A percentile compares a stretch with the other conserved stretches of the same genome.
Conservation (phyloP, 1,284 basidiomycete species). For the Mycosarcoma maydis region DNA sequence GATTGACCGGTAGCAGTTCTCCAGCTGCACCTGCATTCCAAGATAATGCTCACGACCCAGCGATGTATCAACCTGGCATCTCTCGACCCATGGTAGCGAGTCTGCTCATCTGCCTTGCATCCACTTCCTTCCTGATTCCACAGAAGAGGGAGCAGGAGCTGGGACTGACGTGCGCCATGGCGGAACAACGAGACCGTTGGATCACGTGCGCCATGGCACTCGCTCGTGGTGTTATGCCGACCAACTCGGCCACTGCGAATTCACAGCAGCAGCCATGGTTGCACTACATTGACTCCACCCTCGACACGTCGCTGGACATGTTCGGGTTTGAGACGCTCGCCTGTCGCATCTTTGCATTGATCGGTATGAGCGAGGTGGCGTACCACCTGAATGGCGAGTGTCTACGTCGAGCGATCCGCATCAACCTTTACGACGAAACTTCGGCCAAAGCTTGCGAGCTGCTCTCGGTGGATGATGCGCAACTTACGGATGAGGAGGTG, state of each 20-base stretch:
- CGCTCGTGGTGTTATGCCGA: constrained; percentile 12
- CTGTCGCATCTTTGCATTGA: constrained; percentile 17
- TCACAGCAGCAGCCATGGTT: constrained; percentile 4
- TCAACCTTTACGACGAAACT: constrained; percentile 23
- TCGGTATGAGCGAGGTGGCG: constrained; percentile 22
- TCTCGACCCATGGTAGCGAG: constrained; percentile 29
- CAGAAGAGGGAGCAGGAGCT: constrained; percentile 19
- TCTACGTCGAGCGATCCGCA: constrained; percentile 26
- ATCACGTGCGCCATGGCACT: constrained; percentile 26
- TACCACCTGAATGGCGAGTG: constrained; percentile 30
- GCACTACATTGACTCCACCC: constrained; percentile 15
- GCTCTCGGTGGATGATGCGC: constrained; percentile 3
- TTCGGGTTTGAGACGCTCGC: constrained; percentile 30
- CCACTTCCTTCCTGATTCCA: constrained; percentile 24
- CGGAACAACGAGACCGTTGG: constrained; percentile 28
- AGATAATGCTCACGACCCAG: not conserved
- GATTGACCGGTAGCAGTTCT: not conserved
- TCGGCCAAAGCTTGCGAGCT: constrained; percentile 3
- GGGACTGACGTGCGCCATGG: constrained; percentile 7
- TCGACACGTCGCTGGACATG: constrained; percentile 25
- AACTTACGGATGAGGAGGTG: constrained; percentile 14
- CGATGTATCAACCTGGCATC: constrained; percentile 4
- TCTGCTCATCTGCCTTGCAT: constrained; percentile 24
- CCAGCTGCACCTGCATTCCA: not conserved
- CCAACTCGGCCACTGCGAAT: not conserved